These are phyloP conservation scores for Smithsoniella earleae DNA, from an alignment of 163 green algal genomes.

Conservation along the genomic window DNA sequence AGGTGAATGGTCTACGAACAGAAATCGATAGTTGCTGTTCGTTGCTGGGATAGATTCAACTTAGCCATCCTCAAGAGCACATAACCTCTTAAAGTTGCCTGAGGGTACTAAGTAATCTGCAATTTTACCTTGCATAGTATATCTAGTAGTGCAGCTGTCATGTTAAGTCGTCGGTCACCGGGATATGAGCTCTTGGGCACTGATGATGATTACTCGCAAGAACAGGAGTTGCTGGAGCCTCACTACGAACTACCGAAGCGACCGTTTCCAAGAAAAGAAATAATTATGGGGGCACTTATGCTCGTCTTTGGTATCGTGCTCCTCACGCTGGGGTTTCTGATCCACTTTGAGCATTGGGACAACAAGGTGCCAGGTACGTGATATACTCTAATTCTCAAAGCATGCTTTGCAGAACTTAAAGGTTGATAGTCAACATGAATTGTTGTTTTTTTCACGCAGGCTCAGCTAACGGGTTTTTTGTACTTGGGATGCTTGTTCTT, in stretches of 20 bases:
- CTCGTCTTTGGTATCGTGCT: background rate
- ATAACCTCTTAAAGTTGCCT: background rate
- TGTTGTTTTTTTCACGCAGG: conserved; percentile 5
- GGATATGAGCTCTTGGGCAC: background rate
- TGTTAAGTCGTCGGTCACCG: background rate
- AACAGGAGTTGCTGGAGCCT: background rate
- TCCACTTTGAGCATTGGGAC: conserved; percentile 17
- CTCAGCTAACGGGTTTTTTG: background rate
- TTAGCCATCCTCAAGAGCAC: background rate
- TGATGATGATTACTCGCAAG: background rate
- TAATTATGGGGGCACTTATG: background rate
- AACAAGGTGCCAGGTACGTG: conserved; percentile 15
- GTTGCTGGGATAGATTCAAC: too few relatives aligned
- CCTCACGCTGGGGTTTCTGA: background rate
- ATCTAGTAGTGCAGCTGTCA: conserved; percentile 7
- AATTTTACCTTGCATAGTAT: background rate
- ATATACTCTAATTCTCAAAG: background rate
- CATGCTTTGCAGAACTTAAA: background rate
- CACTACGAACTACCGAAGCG: conserved; percentile 15
- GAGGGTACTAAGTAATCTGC: background rate
- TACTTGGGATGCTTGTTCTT: conserved; percentile 4
- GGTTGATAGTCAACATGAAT: background rate
- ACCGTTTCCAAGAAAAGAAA: conserved; percentile 23
- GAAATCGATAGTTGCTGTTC: too few relatives aligned
- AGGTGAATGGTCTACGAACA: too few relatives aligned